Evolutionary conservation across 495 filamentous ascomycete species (phyloP).

Genomic region (Podospora pseudoanserina): DNA sequence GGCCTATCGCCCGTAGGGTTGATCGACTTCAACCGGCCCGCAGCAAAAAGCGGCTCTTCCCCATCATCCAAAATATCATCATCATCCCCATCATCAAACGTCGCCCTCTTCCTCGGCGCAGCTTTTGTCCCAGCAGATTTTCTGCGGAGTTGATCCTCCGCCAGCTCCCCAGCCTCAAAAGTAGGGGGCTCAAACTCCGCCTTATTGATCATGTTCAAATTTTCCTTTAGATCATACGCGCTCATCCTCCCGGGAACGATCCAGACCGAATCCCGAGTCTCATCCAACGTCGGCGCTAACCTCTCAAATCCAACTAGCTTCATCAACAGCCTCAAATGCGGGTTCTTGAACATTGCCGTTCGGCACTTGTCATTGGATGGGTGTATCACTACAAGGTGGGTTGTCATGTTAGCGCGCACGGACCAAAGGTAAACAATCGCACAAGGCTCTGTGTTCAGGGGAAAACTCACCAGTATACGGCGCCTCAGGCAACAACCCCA

Average conservation of each 20-base stretch:
- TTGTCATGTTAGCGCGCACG: neutral
- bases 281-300: slow-evolving; percentile 60
- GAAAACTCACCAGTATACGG: slow-evolving; percentile 40
- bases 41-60: slow-evolving; percentile 57
- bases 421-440: neutral
- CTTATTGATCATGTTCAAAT: slow-evolving; percentile 59
- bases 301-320: slow-evolving; percentile 67
- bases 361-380: slow-evolving; percentile 65
- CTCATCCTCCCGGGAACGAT: slow-evolving; percentile 65
- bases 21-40: slow-evolving; percentile 58
- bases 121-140: slow-evolving; percentile 42
- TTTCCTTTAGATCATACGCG: slow-evolving; percentile 59
- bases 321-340: slow-evolving; percentile 86
- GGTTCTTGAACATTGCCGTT: slow-evolving; percentile 79
- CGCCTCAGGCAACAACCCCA: slow-evolving; percentile 34
- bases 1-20: slow-evolving; percentile 43
- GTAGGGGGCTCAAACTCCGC: slow-evolving; percentile 67
- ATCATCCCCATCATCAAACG: slow-evolving; percentile 64
- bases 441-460: neutral
- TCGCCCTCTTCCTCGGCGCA: slow-evolving; percentile 43
- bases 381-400: slow-evolving; percentile 50
- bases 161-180: slow-evolving; percentile 65
- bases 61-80: slow-evolving; percentile 52
- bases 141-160: slow-evolving; percentile 71
- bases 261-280: slow-evolving; percentile 71